These are phyloP conservation scores for Pseudotsuga menziesii DNA, from an alignment of 75 land plant genomes.

Conservation along the genomic window DNA sequence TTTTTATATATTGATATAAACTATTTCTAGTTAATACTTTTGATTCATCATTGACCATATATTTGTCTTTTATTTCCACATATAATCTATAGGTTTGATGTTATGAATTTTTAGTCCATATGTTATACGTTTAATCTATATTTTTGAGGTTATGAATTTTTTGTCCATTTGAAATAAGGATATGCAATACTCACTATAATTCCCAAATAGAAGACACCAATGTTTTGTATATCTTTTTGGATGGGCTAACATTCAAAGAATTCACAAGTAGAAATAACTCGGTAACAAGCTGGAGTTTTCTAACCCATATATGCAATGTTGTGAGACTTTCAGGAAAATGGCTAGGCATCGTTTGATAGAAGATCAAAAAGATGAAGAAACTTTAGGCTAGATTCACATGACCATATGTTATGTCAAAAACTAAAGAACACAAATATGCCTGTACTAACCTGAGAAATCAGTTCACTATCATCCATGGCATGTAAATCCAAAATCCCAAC, in stretches of 20 bases:
- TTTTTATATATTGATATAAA: not conserved
- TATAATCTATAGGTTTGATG: not conserved
- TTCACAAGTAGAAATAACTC: too few species aligned
- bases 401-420: not conserved
- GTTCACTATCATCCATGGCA: conserved; percentile 34
- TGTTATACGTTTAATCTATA: too few species aligned
- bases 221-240: too few species aligned
- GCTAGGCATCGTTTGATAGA: not conserved
- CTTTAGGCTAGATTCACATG: not conserved
- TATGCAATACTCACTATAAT: too few species aligned
- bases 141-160: too few species aligned
- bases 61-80: not conserved
- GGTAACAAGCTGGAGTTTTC: too few species aligned
- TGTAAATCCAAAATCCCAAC: conserved; percentile 48
- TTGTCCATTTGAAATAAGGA: too few species aligned
- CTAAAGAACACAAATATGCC: not conserved
- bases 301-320: not conserved
- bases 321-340: not conserved
- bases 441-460: conserved; percentile 34
- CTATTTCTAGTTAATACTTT: not conserved
- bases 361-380: not conserved
- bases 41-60: not conserved
- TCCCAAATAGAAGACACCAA: too few species aligned
- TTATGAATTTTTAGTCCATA: not conserved
- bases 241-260: too few species aligned